Base-by-base conservation (phyloP, 306 rosid species). In the Begonia peltatifolia region DNA sequence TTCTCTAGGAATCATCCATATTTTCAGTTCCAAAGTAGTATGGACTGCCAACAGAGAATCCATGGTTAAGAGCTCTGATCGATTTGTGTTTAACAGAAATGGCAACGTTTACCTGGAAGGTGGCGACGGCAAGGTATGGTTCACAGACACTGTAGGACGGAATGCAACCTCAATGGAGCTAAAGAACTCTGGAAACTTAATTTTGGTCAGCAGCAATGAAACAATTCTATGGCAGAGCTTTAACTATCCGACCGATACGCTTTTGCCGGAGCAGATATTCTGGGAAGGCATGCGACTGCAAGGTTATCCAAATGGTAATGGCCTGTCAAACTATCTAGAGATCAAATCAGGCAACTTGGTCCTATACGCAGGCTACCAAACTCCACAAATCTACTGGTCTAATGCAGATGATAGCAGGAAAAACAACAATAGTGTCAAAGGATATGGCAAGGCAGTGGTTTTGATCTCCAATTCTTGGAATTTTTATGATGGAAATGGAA, bases 351-450 rank as follows among this genome's bases (percentile, higher is more conserved):
- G 73, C 1, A 60, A 66, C 43, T 44, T 68, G 54, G 58, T 74
- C 48, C 66, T 80, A 35, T 76, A 59, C 6, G 71, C 83, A 4
- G 79, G 69, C 43, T 74, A 47, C 42, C 63, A 43, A 41, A 63
- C 57, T 43, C 78, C 80, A 14, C 83, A 76, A 65, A 50, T 68
- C 54, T 80, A 80, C 61, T 80, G 83, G 87, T 71, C 87, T 56
- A 25, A 65, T 20, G 16, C 61, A 43, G 61, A 52, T 23, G 79
- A 76, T 4, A 44, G 35, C 62, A 60, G 81, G 46, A 74, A 53
- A 58, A 66, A 54, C 42, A 46, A 60, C 56, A 58, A 59, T 12
- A 68, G 56, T 46, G 62, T 30, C 54, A 57, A 44, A 20, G 74
- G 67, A 6, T 55, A 57, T 47, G 63, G 63, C 9, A 54, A 63